Percentiles rank a stretch among this genome's conserved stretches.
These are phyloP conservation scores for Ceratobasidium papillatum DNA, from an alignment of 1,284 basidiomycete species.

Conservation along the genomic window DNA sequence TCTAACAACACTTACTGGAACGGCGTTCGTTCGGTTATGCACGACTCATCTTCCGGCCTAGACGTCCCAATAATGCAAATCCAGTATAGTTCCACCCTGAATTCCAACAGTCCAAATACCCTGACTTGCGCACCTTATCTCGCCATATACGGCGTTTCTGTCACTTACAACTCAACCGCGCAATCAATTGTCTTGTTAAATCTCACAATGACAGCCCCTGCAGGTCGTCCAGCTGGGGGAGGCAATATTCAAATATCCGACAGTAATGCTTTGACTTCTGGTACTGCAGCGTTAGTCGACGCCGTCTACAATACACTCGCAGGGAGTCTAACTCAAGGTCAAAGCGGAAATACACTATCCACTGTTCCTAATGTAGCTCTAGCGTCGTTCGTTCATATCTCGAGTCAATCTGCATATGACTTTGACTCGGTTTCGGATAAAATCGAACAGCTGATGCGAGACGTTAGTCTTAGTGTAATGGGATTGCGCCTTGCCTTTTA, in stretches of 20 bases:
- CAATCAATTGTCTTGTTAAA: conserved; percentile 16
- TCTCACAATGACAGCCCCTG: conserved; percentile 9
- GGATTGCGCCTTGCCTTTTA: neutral
- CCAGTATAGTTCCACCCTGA: conserved; percentile 1
- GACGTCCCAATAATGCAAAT: conserved; percentile 25
- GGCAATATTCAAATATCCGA: neutral
- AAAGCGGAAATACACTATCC: conserved; percentile 3
- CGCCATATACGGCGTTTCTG: conserved; percentile 21
- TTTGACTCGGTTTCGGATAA: conserved; percentile 4
- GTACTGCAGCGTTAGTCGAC: conserved; percentile 21
- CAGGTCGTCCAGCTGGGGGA: conserved; percentile 21
- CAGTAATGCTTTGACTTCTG: conserved; percentile 1
- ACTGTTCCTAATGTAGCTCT: neutral
- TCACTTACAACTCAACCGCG: conserved; percentile 11
- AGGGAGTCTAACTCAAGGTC: conserved; percentile 11
- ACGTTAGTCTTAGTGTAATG: conserved; percentile 6
- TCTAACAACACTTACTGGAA: conserved; percentile 23
- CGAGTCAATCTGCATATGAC: conserved; percentile 12
- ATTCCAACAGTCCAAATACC: neutral
- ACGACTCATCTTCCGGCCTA: conserved; percentile 3
- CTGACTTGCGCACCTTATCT: conserved; percentile 17
- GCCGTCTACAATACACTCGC: conserved; percentile 13
- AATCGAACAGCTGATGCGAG: conserved; percentile 24
- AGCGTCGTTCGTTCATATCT: conserved; percentile 2
- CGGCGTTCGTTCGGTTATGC: neutral